Percentiles rank a stretch among this genome's conserved stretches.
Evolutionary conservation across 2,329 filamentous ascomycete genomes (phyloP).

Genomic region (Trichoderma cornu-damae): DNA sequence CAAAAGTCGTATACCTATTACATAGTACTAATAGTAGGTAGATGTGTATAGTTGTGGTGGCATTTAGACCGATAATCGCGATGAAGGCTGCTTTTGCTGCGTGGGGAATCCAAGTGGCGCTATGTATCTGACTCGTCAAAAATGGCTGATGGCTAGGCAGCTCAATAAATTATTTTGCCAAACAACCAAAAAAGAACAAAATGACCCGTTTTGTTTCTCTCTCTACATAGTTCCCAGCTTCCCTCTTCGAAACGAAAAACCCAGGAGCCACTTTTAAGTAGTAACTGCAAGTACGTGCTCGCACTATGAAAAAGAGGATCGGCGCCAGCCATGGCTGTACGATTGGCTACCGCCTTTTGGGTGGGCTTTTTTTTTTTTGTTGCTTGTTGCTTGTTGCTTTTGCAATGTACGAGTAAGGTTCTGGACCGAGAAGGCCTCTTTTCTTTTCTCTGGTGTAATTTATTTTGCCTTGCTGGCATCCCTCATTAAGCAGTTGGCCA

Average conservation of each 20-base stretch:
- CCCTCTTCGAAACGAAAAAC: constrained; percentile 13
- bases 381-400: neutral
- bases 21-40: too few relatives aligned
- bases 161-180: neutral
- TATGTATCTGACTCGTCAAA: constrained; percentile 14
- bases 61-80: constrained; percentile 11
- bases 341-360: constrained; percentile 5
- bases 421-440: constrained; percentile 11
- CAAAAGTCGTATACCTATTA: too few relatives aligned
- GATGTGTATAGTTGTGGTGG: neutral
- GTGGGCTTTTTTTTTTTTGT: constrained; percentile 4
- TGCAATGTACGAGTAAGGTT: neutral
- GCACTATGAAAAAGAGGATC: constrained; percentile 17
- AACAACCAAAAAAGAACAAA: too few relatives aligned
- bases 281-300: too few relatives aligned
- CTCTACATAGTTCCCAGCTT: constrained; percentile 6
- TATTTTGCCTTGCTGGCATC: too few relatives aligned
- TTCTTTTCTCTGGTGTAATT: too few relatives aligned
- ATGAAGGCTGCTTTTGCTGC: constrained; percentile 6
- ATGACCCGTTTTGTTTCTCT: constrained; percentile 6
- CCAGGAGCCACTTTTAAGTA: constrained; percentile 6
- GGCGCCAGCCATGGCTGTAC: constrained; percentile 7
- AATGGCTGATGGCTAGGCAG: neutral
- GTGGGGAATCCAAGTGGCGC: constrained; percentile 4
- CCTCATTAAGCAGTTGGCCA: too few relatives aligned